Conservation (phyloP, 306 rosid species). For the Morella rubra region DNA sequence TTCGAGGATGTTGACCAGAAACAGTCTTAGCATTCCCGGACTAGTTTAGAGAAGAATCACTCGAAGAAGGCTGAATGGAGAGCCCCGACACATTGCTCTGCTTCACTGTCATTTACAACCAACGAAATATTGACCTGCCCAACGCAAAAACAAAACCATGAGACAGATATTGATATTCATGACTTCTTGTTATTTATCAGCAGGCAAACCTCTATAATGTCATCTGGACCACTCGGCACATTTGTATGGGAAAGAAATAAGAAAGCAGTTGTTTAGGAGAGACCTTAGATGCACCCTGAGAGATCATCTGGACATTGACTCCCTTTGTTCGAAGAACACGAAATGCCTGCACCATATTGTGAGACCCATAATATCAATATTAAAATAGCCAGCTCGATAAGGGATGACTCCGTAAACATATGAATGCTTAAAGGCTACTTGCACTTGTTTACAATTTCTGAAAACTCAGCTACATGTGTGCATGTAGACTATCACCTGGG, state of each 20-base stretch:
- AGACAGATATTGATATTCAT: background rate
- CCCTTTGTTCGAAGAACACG: conserved; percentile 72
- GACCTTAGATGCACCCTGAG: conserved; percentile 98
- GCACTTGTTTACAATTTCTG: background rate
- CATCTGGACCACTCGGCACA: too few species aligned
- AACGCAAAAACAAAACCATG: conserved; percentile 18
- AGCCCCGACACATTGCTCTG: conserved; percentile 81
- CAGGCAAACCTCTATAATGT: background rate
- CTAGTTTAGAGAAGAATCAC: conserved; percentile 33
- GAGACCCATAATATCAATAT: conserved; percentile 6
- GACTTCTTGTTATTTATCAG: background rate
- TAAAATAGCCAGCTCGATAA: conserved; percentile 13
- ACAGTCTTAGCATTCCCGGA: conserved; percentile 40
- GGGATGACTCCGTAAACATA: conserved; percentile 14
- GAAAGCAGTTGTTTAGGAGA: conserved; percentile 19
- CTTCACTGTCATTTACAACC: conserved; percentile 81
- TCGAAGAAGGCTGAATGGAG: conserved; percentile 80
- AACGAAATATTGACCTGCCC: conserved; percentile 85
- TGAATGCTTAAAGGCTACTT: background rate
- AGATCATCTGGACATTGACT: conserved; percentile 96
- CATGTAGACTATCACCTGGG: background rate
- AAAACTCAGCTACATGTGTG: background rate
- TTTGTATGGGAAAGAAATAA: background rate
- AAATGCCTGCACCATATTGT: conserved; percentile 66
- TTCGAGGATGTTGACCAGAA: conserved; percentile 16